Conservation (phyloP, 345 rosid genomes). For the Jatropha curcas region DNA sequence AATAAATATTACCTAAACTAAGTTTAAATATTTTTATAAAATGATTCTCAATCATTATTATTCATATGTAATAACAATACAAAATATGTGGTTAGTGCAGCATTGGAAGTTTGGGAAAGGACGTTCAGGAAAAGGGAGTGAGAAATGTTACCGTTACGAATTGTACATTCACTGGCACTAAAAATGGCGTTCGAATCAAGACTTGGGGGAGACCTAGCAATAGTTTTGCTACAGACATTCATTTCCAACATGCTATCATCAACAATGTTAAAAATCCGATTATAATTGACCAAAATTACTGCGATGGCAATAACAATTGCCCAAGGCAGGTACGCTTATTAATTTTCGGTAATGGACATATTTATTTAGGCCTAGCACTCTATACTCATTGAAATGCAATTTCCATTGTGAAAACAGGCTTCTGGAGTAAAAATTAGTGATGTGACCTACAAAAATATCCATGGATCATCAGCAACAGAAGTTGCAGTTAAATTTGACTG, state of each 20-base stretch:
- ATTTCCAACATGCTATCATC: conserved; percentile 20
- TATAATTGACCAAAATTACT: conserved; percentile 24
- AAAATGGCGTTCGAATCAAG: conserved; percentile 26
- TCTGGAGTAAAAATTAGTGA: conserved; percentile 66
- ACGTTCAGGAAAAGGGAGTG: conserved; percentile 21
- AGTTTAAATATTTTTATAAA: neutral
- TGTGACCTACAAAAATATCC: conserved; percentile 59
- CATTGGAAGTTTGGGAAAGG: conserved; percentile 37
- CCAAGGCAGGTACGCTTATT: conserved; percentile 23
- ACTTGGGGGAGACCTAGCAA: conserved; percentile 27
- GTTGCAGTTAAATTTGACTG: conserved; percentile 62
- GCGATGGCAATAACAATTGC: conserved; percentile 11
- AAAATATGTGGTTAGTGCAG: conserved; percentile 6
- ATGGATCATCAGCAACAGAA: conserved; percentile 57
- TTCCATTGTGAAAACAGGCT: too few relatives aligned
- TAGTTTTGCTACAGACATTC: conserved; percentile 20
- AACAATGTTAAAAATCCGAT: conserved; percentile 23
- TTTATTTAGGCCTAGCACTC: too few relatives aligned
- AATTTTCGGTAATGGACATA: too few relatives aligned
- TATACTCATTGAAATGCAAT: too few relatives aligned
- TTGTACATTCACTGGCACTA: conserved; percentile 14
- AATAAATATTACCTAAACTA: neutral
- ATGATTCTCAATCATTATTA: too few relatives aligned
- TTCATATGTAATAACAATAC: neutral
- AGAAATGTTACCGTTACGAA: conserved; percentile 22